Conservation (phyloP, 2,329 filamentous ascomycete genomes). For the Trichoderma simmonsii region DNA sequence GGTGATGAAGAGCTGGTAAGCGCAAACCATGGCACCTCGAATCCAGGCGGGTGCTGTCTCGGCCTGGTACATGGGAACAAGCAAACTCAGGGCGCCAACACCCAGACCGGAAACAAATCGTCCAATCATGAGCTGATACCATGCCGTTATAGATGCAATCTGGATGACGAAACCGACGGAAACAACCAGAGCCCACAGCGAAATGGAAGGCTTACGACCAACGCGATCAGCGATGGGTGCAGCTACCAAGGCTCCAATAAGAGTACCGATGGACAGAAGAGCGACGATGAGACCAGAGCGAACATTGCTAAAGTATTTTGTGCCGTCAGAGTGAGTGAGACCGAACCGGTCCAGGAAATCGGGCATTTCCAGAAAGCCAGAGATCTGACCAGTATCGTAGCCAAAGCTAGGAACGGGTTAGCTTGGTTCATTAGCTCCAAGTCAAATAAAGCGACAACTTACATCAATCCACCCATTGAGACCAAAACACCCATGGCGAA, state of each 20-base stretch:
- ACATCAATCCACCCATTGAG: constrained; percentile 47
- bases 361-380: constrained; percentile 56
- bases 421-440: not conserved
- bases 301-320: constrained; percentile 47
- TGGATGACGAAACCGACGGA: constrained; percentile 66
- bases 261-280: constrained; percentile 57
- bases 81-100: constrained; percentile 61
- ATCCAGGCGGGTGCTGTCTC: constrained; percentile 67
- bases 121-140: constrained; percentile 66
- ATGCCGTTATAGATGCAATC: constrained; percentile 51
- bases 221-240: constrained; percentile 63
- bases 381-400: constrained; percentile 53
- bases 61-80: constrained; percentile 72
- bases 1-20: constrained; percentile 71
- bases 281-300: constrained; percentile 58
- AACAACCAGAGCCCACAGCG: constrained; percentile 58
- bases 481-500: constrained; percentile 39
- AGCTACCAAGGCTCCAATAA: constrained; percentile 57
- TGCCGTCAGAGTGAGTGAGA: constrained; percentile 37
- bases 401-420: constrained; percentile 32
- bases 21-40: constrained; percentile 61
- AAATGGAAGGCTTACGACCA: constrained; percentile 62
- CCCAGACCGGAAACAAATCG: constrained; percentile 64
- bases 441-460: constrained; percentile 20
- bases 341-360: constrained; percentile 55